Base-by-base conservation (phyloP, 2,329 filamentous ascomycete species). In the Colletotrichum somersetense region DNA sequence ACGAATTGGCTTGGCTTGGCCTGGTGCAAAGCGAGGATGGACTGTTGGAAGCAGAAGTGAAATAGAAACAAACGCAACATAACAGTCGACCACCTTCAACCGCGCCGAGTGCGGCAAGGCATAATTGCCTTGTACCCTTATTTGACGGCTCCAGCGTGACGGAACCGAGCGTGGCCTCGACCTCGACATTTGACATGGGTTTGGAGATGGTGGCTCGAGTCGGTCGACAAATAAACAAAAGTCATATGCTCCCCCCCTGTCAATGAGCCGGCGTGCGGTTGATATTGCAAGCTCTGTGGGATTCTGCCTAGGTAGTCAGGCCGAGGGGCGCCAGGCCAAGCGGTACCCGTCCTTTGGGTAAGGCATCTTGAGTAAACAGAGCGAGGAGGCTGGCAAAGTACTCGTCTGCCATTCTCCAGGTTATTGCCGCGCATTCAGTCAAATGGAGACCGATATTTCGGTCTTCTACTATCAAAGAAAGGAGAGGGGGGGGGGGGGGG, bases 111-210 rank as follows among this genome's bases (percentile, higher is more conserved):
- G 38, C 42, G 18, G 53, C 14, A 48, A 53, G 50, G 10, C 14
- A 10, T 44, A 40, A 30, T 16, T 44, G 7, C 30, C 11, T 50
- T 23, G 33, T 52, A 62, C 23, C 33, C 59, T 61, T 48, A 65
- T 70, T 70, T 65, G 66, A 55, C 42, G 53, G 42, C 66, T 61
- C 66, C 70, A 56, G 23, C 46, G 55, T 40, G 33, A 65, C 55
- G 59, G 55, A 61, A 70, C 20, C 61, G 59, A 72, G 23, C 12
- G 40, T 61, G 33, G 53, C 55, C 48, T 61, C 66, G 66, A 44
- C 65, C 69, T 30, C 40, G 40, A 64, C 33, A 33, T 12, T 44
- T 12, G 61, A 56, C 66, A 48, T 61, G 70, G 59, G 55, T 61
- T 16, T 18, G 30, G 40, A 48, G 14, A 50, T 56, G 48, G 46